A percentile compares a stretch with the other conserved stretches of the same genome.
Conservation (phyloP, 805 yeast genomes). For the Cyberlindnera euphorbiiphila region DNA sequence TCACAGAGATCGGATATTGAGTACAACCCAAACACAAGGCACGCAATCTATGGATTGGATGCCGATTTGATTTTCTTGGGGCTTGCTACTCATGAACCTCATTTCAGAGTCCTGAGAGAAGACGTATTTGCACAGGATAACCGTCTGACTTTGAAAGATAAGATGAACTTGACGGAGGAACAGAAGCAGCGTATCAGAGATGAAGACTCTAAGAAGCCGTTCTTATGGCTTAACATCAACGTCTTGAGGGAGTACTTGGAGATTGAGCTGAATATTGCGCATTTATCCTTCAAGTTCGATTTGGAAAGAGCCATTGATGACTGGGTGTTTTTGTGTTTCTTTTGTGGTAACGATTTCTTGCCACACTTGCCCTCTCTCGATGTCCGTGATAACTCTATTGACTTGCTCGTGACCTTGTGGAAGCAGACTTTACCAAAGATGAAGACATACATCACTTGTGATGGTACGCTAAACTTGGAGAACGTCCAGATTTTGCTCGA, state of each 20-base stretch:
- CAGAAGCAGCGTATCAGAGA: slow-evolving; percentile 37
- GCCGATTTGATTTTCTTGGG: slow-evolving; percentile 97
- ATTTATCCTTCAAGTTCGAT: slow-evolving; percentile 72
- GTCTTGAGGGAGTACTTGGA: slow-evolving; percentile 84
- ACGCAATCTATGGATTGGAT: slow-evolving; percentile 94
- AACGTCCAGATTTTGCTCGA: slow-evolving; percentile 71
- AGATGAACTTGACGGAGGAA: slow-evolving; percentile 56
- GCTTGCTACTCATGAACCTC: slow-evolving; percentile 96
- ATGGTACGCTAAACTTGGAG: slow-evolving; percentile 73
- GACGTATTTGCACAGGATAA: slow-evolving; percentile 81
- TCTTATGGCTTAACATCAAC: slow-evolving; percentile 88
- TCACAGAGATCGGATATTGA: slow-evolving; percentile 82
- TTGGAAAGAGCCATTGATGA: slow-evolving; percentile 95
- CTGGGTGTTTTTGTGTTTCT: slow-evolving; percentile 98
- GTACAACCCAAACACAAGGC: slow-evolving; percentile 90
- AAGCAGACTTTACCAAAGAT: slow-evolving; percentile 61
- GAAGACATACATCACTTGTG: slow-evolving; percentile 81
- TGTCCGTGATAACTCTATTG: slow-evolving; percentile 93
- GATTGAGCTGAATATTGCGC: slow-evolving; percentile 71
- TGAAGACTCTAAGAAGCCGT: slow-evolving; percentile 61
- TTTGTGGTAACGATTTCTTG: slow-evolving; percentile 96
- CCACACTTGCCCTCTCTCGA: slow-evolving; percentile 95
- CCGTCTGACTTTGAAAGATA: slow-evolving; percentile 44
- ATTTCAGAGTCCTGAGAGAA: slow-evolving; percentile 88
- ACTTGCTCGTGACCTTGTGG: slow-evolving; percentile 78